phyloP scores from a whole-genome alignment of 2,329 filamentous ascomycete genomes.

The Aspergillus sp. region DNA sequence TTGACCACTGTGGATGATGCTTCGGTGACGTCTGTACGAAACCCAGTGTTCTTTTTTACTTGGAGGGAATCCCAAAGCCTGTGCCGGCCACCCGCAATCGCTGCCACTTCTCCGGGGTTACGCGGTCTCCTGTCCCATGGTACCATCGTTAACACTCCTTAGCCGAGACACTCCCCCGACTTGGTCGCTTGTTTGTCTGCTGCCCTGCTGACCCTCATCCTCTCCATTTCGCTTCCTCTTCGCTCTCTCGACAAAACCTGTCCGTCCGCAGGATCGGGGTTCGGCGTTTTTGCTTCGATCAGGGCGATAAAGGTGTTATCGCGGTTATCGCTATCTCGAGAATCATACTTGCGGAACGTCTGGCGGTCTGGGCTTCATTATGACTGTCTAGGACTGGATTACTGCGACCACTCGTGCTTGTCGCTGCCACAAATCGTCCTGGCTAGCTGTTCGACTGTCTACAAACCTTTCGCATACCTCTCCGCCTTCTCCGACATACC shows the following conservation, averaged over 20 bases:
- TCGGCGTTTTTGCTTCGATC: slow-evolving; percentile 10
- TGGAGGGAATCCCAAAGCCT: neutral
- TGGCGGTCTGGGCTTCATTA: slow-evolving; percentile 14
- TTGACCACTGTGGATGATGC: slow-evolving; percentile 16
- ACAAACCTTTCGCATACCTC: neutral
- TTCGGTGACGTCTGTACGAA: slow-evolving; percentile 16
- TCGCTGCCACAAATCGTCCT: slow-evolving; percentile 10
- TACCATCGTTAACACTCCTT: slow-evolving; percentile 22
- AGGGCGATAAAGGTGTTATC: neutral
- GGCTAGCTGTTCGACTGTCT: neutral
- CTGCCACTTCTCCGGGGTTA: slow-evolving; percentile 16
- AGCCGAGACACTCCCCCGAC: slow-evolving; percentile 14
- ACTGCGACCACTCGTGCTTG: slow-evolving; percentile 17
- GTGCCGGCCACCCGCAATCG: slow-evolving; percentile 9
- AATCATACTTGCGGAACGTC: slow-evolving; percentile 10
- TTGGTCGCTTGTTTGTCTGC: slow-evolving; percentile 5
- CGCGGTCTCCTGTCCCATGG: slow-evolving; percentile 27
- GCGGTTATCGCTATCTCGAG: neutral
- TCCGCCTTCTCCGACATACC: neutral
- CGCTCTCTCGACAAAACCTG: slow-evolving; percentile 1
- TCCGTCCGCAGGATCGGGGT: slow-evolving; percentile 14
- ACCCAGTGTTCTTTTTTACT: neutral
- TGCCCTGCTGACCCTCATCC: slow-evolving; percentile 15
- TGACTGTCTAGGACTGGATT: slow-evolving; percentile 18
- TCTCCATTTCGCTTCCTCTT: slow-evolving; percentile 1